phyloP scores from a whole-genome alignment of 2,329 filamentous ascomycete species.

The Spiromastix sp. region DNA sequence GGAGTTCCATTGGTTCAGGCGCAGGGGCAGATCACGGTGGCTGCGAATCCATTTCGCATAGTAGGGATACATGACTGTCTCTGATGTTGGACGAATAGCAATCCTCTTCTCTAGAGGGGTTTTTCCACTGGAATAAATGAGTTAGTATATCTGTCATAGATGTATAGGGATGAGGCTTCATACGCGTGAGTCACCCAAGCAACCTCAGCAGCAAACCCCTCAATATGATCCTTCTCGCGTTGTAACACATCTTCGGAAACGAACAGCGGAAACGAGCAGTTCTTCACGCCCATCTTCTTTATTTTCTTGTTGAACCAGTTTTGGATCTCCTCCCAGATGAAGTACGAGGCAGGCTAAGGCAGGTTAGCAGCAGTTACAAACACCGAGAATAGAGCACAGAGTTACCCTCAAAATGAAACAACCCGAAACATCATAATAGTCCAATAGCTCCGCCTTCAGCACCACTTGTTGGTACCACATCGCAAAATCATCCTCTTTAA shows the following conservation, averaged over 20 bases:
- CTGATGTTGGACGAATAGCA: conserved; percentile 58
- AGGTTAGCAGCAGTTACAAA: conserved; percentile 7
- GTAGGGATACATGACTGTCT: conserved; percentile 89
- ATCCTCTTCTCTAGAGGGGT: conserved; percentile 79
- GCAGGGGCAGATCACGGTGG: conserved; percentile 86
- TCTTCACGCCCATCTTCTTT: conserved; percentile 83
- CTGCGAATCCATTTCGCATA: conserved; percentile 95
- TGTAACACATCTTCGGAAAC: conserved; percentile 80
- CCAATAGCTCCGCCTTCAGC: conserved; percentile 92
- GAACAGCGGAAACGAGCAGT: conserved; percentile 95
- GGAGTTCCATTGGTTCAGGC: conserved; percentile 97
- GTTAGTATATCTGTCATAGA: no score
- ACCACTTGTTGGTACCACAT: conserved; percentile 98
- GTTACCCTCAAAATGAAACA: conserved; percentile 81
- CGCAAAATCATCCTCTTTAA: conserved; percentile 77
- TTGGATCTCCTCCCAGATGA: conserved; percentile 59
- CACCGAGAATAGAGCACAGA: neutral
- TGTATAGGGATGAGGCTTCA: conserved; percentile 9
- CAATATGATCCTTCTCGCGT: conserved; percentile 88
- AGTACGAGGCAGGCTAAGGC: conserved; percentile 49
- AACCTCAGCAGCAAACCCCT: conserved; percentile 80
- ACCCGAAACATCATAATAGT: conserved; percentile 96
- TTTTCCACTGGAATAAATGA: conserved; percentile 61
- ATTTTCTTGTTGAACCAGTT: conserved; percentile 54
- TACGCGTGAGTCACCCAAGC: conserved; percentile 43